Base-by-base conservation (phyloP, 768 basidiomycete species). In the Strobilomyces confusus region DNA sequence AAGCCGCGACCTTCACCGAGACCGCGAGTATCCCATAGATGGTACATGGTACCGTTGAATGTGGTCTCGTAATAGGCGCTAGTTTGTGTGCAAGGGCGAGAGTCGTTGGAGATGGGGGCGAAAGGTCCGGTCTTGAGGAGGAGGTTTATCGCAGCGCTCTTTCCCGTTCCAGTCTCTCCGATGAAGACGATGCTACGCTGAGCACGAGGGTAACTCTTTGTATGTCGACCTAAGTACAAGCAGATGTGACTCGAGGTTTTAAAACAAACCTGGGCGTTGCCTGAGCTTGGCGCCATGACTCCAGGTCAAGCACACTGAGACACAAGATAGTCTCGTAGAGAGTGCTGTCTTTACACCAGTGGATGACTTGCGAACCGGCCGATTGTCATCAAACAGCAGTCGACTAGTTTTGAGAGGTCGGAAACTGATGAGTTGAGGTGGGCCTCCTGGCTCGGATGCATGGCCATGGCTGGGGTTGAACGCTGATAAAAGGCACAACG, bases 11-110 rank as follows among this genome's bases (percentile, higher is more conserved):
- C 72, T 51, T 67, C 73, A 38, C 71, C 62, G 22, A 76, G 68
- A 19, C 75, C 75, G 11, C 65, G 66, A 7, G 73, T 76, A 41
- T 76, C 75, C 65, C 72, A 69, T 0, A 75, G 33, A 2, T 17
- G 37, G 29, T 53, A 63, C 40, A 9, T 20, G n/a, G 6, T 25
- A 11, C 42, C 51, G 17, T 51, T 12, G 9, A 61, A 36, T 2
- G 14, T 48, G 43, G 33, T 45, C 26, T 50, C 29, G 19, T 65
- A 62, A 32, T 30, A 6, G 17, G 32, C 5, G 20, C 12, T 48
- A 2, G 0, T 13, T n/a, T 29, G 44, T n/a, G 67, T 69, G 50
- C 67, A 69, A 19, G 52, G 59, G 1, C 26, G 36, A 15, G 54
- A 23, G 32, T 52, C 55, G 9, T 52, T 51, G 14, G 61, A 59